phyloP scores from a whole-genome alignment of 768 basidiomycete genomes.

The Boletus insuetus region DNA sequence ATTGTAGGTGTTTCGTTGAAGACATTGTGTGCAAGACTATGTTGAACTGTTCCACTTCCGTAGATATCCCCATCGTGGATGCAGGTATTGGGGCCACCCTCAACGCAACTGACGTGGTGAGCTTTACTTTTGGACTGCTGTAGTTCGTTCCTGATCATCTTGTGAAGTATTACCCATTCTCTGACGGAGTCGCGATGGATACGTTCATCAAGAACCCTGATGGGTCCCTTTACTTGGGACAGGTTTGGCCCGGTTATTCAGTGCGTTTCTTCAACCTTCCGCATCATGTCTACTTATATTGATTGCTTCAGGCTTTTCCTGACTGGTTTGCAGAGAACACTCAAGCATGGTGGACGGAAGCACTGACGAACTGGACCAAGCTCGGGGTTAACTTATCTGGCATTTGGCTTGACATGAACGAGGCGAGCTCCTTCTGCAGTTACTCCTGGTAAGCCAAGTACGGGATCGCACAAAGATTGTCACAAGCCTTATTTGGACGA shows the following conservation, averaged over 20 bases:
- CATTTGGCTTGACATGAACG: conserved; percentile 73
- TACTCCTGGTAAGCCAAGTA: conserved; percentile 47
- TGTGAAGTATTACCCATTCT: conserved; percentile 66
- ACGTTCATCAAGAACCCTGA: conserved; percentile 77
- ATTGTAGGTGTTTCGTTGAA: conserved; percentile 18
- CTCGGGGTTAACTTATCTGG: conserved; percentile 58
- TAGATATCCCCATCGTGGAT: conserved; percentile 72
- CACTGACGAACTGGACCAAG: conserved; percentile 51
- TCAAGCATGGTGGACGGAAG: conserved; percentile 59
- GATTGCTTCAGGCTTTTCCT: conserved; percentile 45
- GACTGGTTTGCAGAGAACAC: conserved; percentile 60
- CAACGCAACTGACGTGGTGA: conserved; percentile 61
- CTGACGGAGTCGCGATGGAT: conserved; percentile 57
- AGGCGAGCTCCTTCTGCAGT: conserved; percentile 61
- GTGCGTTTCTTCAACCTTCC: conserved; percentile 31
- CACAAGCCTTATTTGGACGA: conserved; percentile 3
- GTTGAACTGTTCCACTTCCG: background rate
- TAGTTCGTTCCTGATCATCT: background rate
- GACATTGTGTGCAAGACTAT: background rate
- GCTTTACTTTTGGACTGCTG: conserved; percentile 19
- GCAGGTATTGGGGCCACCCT: conserved; percentile 55
- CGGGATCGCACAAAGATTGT: background rate
- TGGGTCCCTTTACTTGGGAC: conserved; percentile 66
- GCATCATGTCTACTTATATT: background rate
- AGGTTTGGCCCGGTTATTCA: conserved; percentile 78